phyloP scores from a whole-genome alignment of 306 rosid species.

The Rubus idaeus region DNA sequence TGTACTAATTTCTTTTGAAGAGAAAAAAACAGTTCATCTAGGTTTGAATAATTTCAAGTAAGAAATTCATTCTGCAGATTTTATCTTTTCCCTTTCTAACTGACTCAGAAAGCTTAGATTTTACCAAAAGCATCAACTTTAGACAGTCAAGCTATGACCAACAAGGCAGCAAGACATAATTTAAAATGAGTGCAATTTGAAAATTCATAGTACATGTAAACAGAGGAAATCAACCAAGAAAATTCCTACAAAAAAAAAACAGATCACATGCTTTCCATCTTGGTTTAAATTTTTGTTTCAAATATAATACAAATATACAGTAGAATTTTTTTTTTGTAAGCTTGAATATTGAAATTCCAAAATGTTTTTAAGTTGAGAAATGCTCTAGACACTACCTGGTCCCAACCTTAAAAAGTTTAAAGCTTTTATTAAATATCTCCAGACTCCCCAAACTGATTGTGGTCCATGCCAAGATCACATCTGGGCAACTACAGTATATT shows the following conservation, averaged over 20 bases:
- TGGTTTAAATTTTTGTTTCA: neutral
- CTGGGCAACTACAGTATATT: neutral
- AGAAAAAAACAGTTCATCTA: neutral
- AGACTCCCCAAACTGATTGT: neutral
- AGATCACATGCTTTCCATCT: neutral
- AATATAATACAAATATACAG: neutral
- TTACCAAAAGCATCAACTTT: too few relatives aligned
- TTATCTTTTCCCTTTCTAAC: neutral
- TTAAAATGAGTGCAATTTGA: neutral
- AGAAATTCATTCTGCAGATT: neutral
- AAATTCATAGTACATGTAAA: neutral
- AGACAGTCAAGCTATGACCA: too few relatives aligned
- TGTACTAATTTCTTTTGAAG: too few relatives aligned
- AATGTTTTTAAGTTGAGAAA: neutral
- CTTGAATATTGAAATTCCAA: neutral
- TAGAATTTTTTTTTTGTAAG: neutral
- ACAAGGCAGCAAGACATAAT: neutral
- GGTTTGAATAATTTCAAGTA: neutral
- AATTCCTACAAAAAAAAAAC: neutral
- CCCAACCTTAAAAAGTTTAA: neutral
- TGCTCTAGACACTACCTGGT: neutral
- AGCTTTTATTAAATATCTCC: neutral
- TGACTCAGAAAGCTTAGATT: too few relatives aligned
- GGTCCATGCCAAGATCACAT: constrained; percentile 4
- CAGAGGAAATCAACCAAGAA: neutral